Percentiles rank a stretch among this genome's conserved stretches.
These are phyloP conservation scores for Adansonia gregorii DNA, from an alignment of 441 rosid genomes.

Conservation along the genomic window DNA sequence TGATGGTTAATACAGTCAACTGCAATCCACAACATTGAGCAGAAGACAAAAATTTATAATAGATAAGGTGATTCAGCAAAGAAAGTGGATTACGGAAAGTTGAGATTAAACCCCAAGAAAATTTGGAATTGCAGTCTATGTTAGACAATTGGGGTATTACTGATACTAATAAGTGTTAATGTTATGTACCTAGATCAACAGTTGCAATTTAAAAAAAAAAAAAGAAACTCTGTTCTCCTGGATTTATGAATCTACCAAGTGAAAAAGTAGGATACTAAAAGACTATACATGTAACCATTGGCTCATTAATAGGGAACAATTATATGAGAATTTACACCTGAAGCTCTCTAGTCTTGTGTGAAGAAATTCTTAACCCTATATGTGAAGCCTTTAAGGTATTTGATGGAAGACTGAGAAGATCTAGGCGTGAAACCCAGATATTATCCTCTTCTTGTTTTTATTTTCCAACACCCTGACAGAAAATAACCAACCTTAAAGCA, in stretches of 20 bases:
- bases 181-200: neutral
- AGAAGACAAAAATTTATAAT: neutral
- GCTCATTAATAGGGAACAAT: neutral
- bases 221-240: too few species aligned
- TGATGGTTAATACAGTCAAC: neutral
- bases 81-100: neutral
- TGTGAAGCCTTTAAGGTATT: neutral
- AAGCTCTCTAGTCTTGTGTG: neutral
- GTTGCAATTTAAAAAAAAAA: too few species aligned
- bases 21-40: neutral
- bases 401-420: neutral
- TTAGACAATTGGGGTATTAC: neutral
- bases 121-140: neutral
- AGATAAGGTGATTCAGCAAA: too few species aligned
- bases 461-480: neutral
- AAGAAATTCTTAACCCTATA: slow-evolving; percentile 8
- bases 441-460: neutral
- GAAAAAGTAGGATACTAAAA: too few species aligned
- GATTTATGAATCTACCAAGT: too few species aligned
- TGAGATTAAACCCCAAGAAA: neutral
- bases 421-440: neutral
- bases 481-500: neutral
- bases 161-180: neutral
- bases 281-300: neutral
- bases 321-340: neutral